phyloP scores from a whole-genome alignment of 352 stramenopile species.

The Salisapilia sapeloensis region DNA sequence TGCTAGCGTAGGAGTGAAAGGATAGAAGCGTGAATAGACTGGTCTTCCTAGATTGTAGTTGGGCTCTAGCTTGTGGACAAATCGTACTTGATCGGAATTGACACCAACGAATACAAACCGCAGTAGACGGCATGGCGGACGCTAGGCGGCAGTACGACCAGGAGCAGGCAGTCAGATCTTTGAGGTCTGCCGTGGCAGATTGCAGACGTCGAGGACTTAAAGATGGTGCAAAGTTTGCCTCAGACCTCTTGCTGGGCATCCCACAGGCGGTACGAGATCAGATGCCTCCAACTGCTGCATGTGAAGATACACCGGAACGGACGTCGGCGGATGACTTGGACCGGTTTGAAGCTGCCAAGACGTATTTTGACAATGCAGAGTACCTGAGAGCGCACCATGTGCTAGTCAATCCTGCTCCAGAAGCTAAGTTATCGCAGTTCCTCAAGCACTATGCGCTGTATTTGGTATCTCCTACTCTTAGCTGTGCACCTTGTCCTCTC shows the following conservation, averaged over 20 bases:
- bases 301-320: no score
- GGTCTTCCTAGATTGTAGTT: no score
- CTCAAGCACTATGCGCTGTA: constrained; percentile 66
- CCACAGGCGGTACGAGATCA: constrained; percentile 13
- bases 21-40: no score
- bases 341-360: constrained; percentile 42
- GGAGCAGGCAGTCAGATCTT: no score
- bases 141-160: no score
- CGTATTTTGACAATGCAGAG: constrained; percentile 53
- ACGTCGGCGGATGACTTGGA: constrained; percentile 8
- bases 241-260: constrained; percentile 60
- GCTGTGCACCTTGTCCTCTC: no score
- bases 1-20: no score
- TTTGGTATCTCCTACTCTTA: no score
- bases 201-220: constrained; percentile 42
- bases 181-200: constrained; percentile 9
- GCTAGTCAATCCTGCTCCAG: constrained; percentile 6
- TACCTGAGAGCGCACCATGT: constrained; percentile 59
- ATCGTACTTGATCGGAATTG: no score
- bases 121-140: no score
- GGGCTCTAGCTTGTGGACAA: no score
- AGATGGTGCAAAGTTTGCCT: constrained; percentile 48
- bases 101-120: no score
- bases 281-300: neutral
- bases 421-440: constrained; percentile 29